phyloP scores from a whole-genome alignment of 768 basidiomycete species.

The Termitomyces sp. region DNA sequence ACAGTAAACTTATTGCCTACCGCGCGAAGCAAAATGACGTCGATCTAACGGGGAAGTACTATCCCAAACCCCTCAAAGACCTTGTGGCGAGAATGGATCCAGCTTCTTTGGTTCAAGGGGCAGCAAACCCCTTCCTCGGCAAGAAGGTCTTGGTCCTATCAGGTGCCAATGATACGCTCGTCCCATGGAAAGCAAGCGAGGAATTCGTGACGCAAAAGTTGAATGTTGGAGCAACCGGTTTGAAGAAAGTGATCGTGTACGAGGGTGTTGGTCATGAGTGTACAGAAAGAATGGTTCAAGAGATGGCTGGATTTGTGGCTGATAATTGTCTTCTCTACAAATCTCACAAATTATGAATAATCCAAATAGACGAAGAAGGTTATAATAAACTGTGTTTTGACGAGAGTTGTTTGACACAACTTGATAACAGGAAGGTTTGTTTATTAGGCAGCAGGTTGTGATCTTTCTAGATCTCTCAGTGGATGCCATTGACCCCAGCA shows the following conservation, averaged over 20 bases:
- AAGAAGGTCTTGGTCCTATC: slow-evolving; percentile 73
- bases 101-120: slow-evolving; percentile 31
- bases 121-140: slow-evolving; percentile 53
- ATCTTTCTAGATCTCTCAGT: too few relatives aligned
- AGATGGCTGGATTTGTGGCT: slow-evolving; percentile 31
- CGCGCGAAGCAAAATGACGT: slow-evolving; percentile 46
- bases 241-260: slow-evolving; percentile 50
- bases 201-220: slow-evolving; percentile 47
- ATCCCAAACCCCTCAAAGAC: slow-evolving; percentile 47
- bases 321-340: slow-evolving; percentile 10
- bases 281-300: slow-evolving; percentile 53
- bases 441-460: too few relatives aligned
- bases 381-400: too few relatives aligned
- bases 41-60: slow-evolving; percentile 41
- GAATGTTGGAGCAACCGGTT: slow-evolving; percentile 45
- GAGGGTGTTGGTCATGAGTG: slow-evolving; percentile 57
- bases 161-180: slow-evolving; percentile 57
- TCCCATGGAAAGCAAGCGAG: slow-evolving; percentile 56
- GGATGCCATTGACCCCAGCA: too few relatives aligned
- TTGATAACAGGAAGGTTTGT: too few relatives aligned
- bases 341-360: neutral
- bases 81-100: slow-evolving; percentile 45
- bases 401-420: too few relatives aligned
- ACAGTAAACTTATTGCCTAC: slow-evolving; percentile 43
- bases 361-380: neutral